These are phyloP conservation scores for Spirogloea muscicola DNA, from an alignment of 139 green algal genomes.

Conservation along the genomic window DNA sequence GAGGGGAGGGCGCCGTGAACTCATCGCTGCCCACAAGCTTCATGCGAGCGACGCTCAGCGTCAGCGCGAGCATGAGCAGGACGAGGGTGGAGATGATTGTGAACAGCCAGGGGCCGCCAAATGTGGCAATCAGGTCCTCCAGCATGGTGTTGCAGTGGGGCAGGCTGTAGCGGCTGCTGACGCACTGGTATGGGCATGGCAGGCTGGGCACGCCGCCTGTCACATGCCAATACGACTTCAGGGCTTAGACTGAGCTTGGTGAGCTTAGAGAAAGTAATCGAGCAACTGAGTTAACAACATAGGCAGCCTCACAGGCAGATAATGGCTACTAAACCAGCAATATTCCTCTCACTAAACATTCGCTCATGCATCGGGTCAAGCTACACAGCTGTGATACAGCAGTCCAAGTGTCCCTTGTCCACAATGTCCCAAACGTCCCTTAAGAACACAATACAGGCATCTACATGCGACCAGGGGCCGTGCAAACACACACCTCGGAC, in stretches of 20 bases:
- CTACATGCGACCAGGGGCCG: too few relatives aligned
- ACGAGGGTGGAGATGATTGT: background rate
- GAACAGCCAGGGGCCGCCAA: slow-evolving; percentile 31
- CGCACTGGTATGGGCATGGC: slow-evolving; percentile 31
- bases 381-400: too few relatives aligned
- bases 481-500: slow-evolving; percentile 17
- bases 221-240: background rate
- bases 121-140: slow-evolving; percentile 20
- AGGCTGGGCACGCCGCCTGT: slow-evolving; percentile 13
- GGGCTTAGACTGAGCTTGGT: too few relatives aligned
- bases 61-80: slow-evolving; percentile 30
- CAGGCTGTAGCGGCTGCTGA: slow-evolving; percentile 13
- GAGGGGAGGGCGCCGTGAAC: background rate
- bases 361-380: too few relatives aligned
- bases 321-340: too few relatives aligned
- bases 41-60: slow-evolving; percentile 22
- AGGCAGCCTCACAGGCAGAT: too few relatives aligned
- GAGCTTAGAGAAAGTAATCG: too few relatives aligned
- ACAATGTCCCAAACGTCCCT: too few relatives aligned
- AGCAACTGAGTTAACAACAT: too few relatives aligned
- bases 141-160: slow-evolving; percentile 38
- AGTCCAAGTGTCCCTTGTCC: too few relatives aligned
- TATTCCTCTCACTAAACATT: too few relatives aligned
- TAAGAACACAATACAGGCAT: too few relatives aligned
- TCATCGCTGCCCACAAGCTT: slow-evolving; percentile 10